Evolutionary conservation across 305 asterid species (phyloP).

Genomic region (Fraxinus greggii): DNA sequence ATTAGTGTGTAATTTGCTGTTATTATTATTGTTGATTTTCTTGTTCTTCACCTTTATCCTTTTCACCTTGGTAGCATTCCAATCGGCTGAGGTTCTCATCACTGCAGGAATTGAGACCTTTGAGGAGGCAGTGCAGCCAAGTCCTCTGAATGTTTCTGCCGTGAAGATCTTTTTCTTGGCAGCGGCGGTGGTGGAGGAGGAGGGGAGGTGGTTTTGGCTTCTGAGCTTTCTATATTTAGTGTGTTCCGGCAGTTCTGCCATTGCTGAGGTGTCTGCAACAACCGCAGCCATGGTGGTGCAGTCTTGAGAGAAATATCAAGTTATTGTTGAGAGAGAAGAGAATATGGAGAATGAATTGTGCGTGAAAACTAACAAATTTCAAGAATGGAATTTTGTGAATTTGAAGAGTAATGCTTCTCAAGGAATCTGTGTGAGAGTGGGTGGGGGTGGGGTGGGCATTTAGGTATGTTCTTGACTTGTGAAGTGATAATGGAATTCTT

Average conservation of each 20-base stretch:
- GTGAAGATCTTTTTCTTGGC: constrained; percentile 68
- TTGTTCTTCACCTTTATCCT: constrained; percentile 53
- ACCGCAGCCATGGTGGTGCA: constrained; percentile 19
- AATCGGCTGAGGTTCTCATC: constrained; percentile 67
- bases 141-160: constrained; percentile 56
- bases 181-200: constrained; percentile 24
- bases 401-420: constrained; percentile 4
- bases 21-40: constrained; percentile 31
- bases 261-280: constrained; percentile 26
- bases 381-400: constrained; percentile 26
- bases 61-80: constrained; percentile 73
- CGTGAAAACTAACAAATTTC: constrained; percentile 9
- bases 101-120: constrained; percentile 73
- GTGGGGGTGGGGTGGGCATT: neutral
- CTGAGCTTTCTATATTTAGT: constrained; percentile 35
- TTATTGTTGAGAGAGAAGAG: neutral
- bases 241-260: constrained; percentile 38
- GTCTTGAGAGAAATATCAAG: neutral
- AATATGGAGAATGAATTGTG: neutral
- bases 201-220: constrained; percentile 29
- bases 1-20: neutral
- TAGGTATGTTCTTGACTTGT: neutral
- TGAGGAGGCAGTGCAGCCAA: constrained; percentile 71
- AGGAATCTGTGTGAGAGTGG: neutral
- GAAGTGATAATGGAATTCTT: constrained; percentile 11